Percentiles rank a stretch among this genome's conserved stretches.
Conservation (phyloP, 148 eudicot genomes). For the Pharnaceum exiguum region DNA sequence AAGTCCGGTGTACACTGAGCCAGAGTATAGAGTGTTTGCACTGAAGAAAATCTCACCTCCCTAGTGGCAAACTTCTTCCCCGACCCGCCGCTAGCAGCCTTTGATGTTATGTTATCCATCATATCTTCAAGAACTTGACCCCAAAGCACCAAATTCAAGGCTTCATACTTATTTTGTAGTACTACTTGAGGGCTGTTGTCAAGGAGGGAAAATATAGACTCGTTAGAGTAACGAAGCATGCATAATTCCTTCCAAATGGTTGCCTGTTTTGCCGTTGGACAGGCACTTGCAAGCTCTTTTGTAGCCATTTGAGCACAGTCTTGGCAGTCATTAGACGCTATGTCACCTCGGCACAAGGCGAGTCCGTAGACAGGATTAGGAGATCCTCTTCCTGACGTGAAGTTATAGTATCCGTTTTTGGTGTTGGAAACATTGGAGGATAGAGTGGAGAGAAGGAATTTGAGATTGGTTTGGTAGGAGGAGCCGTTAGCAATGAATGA, state of each 20-base stretch:
- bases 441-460: background rate
- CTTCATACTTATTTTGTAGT: background rate
- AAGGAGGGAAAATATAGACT: background rate
- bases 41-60: background rate
- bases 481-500: background rate
- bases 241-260: slow-evolving; percentile 15
- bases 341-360: slow-evolving; percentile 21
- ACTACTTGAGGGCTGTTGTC: background rate
- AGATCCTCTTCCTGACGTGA: background rate
- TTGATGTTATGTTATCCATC: background rate
- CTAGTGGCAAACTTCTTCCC: slow-evolving; percentile 14
- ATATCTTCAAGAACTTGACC: background rate
- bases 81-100: background rate
- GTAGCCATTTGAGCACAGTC: background rate
- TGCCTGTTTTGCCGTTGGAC: background rate
- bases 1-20: slow-evolving; percentile 24
- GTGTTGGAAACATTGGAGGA: background rate
- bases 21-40: slow-evolving; percentile 7
- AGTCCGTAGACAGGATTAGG: background rate
- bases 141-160: background rate
- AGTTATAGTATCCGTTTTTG: background rate
- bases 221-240: slow-evolving; percentile 16
- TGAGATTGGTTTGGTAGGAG: background rate
- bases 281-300: background rate
- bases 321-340: background rate